Evolutionary conservation across 176 grass and related monocot species (phyloP).

Genomic region (Rhynchospora tenuis): DNA sequence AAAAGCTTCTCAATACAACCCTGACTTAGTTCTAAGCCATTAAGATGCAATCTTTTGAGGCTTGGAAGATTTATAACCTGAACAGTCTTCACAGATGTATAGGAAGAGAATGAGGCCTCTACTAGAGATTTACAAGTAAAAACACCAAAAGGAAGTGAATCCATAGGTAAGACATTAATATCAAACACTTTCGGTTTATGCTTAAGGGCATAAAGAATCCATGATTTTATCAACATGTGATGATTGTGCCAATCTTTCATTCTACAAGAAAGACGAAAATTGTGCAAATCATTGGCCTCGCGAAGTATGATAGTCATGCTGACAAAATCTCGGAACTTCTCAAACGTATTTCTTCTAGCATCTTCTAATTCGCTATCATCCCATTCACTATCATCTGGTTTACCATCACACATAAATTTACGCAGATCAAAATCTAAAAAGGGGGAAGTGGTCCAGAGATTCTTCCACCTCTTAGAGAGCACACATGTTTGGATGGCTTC

Average conservation of each 20-base stretch:
- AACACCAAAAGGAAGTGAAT: neutral
- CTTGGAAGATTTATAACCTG: neutral
- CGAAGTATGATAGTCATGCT: neutral
- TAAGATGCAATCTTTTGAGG: neutral
- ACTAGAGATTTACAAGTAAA: neutral
- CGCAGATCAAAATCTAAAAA: neutral
- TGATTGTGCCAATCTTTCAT: neutral
- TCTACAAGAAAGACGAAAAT: neutral
- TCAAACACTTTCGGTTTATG: neutral
- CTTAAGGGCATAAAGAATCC: neutral
- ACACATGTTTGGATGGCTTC: neutral
- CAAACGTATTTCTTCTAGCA: neutral
- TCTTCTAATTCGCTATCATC: neutral
- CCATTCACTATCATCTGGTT: too few species aligned
- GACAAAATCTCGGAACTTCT: neutral
- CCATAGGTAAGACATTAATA: neutral
- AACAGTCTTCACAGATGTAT: neutral
- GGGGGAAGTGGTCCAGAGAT: neutral
- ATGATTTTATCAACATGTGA: neutral
- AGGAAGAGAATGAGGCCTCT: neutral
- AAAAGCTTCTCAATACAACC: neutral
- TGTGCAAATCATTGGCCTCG: neutral
- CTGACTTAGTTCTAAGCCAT: neutral
- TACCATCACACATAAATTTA: neutral
- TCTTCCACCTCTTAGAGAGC: slow-evolving; percentile 3